Conservation (phyloP, 352 stramenopile species). For the Thraustochytrium striatum region DNA sequence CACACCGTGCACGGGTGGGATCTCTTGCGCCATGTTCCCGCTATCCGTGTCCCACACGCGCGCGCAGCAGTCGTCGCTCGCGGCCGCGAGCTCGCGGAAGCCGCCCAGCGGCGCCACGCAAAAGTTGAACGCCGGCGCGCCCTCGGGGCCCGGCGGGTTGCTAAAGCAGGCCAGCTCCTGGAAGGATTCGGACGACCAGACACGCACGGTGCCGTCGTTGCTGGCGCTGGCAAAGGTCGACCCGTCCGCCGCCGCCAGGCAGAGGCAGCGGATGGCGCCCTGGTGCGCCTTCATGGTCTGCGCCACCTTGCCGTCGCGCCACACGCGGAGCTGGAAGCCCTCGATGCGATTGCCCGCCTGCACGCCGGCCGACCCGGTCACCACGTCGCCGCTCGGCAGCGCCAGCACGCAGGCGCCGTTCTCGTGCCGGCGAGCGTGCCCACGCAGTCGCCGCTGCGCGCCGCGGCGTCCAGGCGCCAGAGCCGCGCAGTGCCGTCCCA, state of each 20-base stretch:
- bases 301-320: constrained; percentile 23
- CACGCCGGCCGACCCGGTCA: constrained; percentile 19
- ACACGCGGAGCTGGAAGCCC: constrained; percentile 42
- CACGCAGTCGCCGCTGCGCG: neutral
- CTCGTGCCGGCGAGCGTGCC: constrained; percentile 51
- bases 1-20: constrained; percentile 76
- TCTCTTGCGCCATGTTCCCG: constrained; percentile 62
- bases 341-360: constrained; percentile 25
- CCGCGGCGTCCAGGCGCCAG: constrained; percentile 52
- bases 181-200: constrained; percentile 52
- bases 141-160: constrained; percentile 51
- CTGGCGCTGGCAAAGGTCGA: constrained; percentile 53
- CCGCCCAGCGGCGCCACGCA: constrained; percentile 20
- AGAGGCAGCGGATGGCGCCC: constrained; percentile 54
- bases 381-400: constrained; percentile 50
- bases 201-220: constrained; percentile 53
- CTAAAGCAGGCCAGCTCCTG: constrained; percentile 50
- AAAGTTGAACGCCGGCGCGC: constrained; percentile 53
- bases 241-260: constrained; percentile 48
- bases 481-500: constrained; percentile 57
- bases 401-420: constrained; percentile 57
- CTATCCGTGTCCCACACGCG: constrained; percentile 62
- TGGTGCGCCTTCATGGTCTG: constrained; percentile 46
- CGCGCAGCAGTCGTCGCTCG: constrained; percentile 73
- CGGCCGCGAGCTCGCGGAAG: constrained; percentile 63